Evolutionary conservation across 768 basidiomycete genomes (phyloP).

Genomic region (Fomitopsis pulvina): DNA sequence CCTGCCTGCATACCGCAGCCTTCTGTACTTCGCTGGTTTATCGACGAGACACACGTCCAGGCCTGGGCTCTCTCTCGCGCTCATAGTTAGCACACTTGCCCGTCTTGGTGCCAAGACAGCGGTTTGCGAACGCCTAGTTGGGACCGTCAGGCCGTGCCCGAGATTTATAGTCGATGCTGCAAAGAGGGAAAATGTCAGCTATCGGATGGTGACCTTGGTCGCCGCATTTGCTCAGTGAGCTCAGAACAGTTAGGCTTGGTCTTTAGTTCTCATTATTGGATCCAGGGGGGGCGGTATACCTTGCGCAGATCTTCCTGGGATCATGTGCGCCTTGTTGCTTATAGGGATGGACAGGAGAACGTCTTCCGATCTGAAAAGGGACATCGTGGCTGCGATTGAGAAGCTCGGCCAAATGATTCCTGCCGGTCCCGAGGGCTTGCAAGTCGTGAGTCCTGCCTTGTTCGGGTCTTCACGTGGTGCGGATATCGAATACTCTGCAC

Average conservation of each 20-base stretch:
- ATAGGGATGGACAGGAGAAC: conserved; percentile 51
- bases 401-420: conserved; percentile 37
- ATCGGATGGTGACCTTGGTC: conserved; percentile 37
- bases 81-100: conserved; percentile 31
- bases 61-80: conserved; percentile 27
- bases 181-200: conserved; percentile 23
- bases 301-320: conserved; percentile 37
- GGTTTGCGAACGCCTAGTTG: conserved; percentile 30
- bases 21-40: conserved; percentile 3
- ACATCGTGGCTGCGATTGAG: conserved; percentile 43
- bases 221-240: conserved; percentile 41
- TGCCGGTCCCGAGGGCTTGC: conserved; percentile 13
- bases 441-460: conserved; percentile 8
- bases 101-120: conserved; percentile 38
- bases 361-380: conserved; percentile 35
- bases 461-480: not conserved
- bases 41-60: conserved; percentile 21
- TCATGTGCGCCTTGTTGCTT: conserved; percentile 44
- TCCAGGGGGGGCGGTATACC: conserved; percentile 25
- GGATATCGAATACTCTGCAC: not conserved
- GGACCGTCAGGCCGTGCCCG: no score
- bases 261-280: not conserved
- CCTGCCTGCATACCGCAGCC: conserved; percentile 18
- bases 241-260: no score
- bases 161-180: no score